Percentiles rank a stretch among this genome's conserved stretches.
Conservation (phyloP, 768 basidiomycete genomes). For the Suillus discolor region DNA sequence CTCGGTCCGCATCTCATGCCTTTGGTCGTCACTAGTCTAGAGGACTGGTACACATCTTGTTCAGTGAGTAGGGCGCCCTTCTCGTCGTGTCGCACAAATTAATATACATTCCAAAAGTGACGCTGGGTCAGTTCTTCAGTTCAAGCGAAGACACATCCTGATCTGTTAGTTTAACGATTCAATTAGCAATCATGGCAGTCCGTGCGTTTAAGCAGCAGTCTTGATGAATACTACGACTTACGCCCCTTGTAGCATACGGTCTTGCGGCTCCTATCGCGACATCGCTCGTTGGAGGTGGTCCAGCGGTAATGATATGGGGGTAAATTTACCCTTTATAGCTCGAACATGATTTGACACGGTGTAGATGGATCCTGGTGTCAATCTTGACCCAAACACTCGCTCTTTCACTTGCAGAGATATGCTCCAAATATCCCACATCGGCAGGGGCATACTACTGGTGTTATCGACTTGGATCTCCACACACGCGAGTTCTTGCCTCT, state of each 20-base stretch:
- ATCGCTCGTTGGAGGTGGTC: slow-evolving; percentile 56
- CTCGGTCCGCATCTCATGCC: neutral
- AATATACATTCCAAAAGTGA: slow-evolving; percentile 33
- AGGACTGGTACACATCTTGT: slow-evolving; percentile 53
- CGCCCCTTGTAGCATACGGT: slow-evolving; percentile 46
- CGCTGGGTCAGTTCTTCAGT: slow-evolving; percentile 40
- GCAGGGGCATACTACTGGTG: slow-evolving; percentile 72
- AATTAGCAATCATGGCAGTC: slow-evolving; percentile 60
- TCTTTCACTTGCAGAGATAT: slow-evolving; percentile 58
- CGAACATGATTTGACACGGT: neutral
- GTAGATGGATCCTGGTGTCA: slow-evolving; percentile 55
- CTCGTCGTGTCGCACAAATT: slow-evolving; percentile 18
- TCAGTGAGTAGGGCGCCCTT: slow-evolving; percentile 42
- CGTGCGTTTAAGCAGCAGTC: slow-evolving; percentile 40
- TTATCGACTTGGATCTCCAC: slow-evolving; percentile 57
- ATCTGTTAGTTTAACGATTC: slow-evolving; percentile 9
- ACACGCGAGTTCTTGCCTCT: slow-evolving; percentile 50
- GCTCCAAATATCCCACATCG: slow-evolving; percentile 62
- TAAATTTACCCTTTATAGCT: slow-evolving; percentile 21
- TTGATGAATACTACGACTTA: slow-evolving; percentile 8
- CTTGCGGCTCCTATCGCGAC: slow-evolving; percentile 60
- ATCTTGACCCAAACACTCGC: slow-evolving; percentile 50
- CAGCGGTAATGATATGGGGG: slow-evolving; percentile 62
- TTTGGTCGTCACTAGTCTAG: slow-evolving; percentile 39
- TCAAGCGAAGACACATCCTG: neutral